These are phyloP conservation scores for Pythium apleroticum DNA, from an alignment of 352 stramenopile genomes.

Conservation along the genomic window DNA sequence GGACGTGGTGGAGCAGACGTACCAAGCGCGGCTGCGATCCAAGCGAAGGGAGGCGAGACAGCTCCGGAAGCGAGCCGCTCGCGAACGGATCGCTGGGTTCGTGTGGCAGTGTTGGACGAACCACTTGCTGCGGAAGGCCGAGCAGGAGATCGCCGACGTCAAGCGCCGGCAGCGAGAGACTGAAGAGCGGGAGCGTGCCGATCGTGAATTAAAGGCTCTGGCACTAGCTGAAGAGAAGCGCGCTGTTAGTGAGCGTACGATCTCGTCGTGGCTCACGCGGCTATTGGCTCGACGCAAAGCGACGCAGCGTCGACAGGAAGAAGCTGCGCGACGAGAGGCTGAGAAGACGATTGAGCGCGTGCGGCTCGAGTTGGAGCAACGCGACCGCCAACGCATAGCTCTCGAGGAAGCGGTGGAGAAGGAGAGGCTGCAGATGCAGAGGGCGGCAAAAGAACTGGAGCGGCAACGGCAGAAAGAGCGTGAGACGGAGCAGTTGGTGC, in stretches of 20 bases:
- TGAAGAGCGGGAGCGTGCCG: not conserved
- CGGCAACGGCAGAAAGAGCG: not conserved
- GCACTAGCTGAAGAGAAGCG: not conserved
- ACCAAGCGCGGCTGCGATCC: conserved; percentile 23
- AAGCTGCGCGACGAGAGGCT: not conserved
- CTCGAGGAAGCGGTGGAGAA: not conserved
- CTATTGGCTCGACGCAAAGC: not conserved
- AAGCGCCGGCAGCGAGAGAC: conserved; percentile 16
- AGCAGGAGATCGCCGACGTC: conserved; percentile 19
- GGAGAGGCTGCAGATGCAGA: not conserved
- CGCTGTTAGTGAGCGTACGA: not conserved
- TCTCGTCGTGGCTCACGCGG: not conserved
- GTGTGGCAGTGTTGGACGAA: conserved; percentile 27
- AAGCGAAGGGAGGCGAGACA: conserved; percentile 41
- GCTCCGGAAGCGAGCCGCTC: conserved; percentile 37
- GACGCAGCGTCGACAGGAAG: not conserved
- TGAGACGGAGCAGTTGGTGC: not conserved
- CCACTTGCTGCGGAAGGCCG: conserved; percentile 25
- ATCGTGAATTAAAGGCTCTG: conserved; percentile 8
- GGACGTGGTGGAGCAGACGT: conserved; percentile 10
- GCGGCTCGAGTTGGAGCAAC: not conserved
- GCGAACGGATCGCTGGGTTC: conserved; percentile 23
- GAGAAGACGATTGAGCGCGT: not conserved
- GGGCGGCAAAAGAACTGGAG: not conserved
- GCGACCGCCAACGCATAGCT: not conserved